These are phyloP conservation scores for Geum urbanum DNA, from an alignment of 306 rosid genomes.

Conservation along the genomic window DNA sequence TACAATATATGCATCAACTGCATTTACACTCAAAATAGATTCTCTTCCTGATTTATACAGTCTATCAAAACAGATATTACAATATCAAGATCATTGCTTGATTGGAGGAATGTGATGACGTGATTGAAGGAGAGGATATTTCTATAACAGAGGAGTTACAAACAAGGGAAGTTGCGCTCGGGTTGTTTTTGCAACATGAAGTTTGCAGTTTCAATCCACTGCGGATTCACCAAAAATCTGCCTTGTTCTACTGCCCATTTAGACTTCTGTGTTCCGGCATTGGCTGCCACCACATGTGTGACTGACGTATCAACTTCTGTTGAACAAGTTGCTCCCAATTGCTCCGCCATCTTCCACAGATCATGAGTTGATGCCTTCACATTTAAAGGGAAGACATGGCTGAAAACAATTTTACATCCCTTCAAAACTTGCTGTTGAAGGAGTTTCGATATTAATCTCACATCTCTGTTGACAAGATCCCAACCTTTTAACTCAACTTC, in stretches of 20 bases:
- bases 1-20: too few relatives aligned
- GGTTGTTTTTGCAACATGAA: conserved; percentile 70
- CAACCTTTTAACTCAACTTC: conserved; percentile 34
- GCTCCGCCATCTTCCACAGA: conserved; percentile 69
- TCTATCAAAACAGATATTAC: too few relatives aligned
- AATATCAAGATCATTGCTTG: too few relatives aligned
- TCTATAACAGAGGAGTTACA: too few relatives aligned
- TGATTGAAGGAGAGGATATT: too few relatives aligned
- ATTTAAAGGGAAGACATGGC: conserved; percentile 45
- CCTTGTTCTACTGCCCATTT: conserved; percentile 57
- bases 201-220: conserved; percentile 77
- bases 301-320: conserved; percentile 50
- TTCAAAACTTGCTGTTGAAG: conserved; percentile 43
- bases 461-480: conserved; percentile 56
- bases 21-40: too few relatives aligned
- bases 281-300: conserved; percentile 69
- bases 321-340: conserved; percentile 70
- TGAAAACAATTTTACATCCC: conserved; percentile 62
- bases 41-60: too few relatives aligned
- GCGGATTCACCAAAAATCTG: conserved; percentile 70
- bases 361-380: conserved; percentile 42
- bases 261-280: conserved; percentile 70
- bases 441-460: conserved; percentile 46
- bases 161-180: conserved; percentile 47
- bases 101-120: too few relatives aligned